Evolutionary conservation across 2,329 filamentous ascomycete species (phyloP).

Genomic region (Fusarium sp.): DNA sequence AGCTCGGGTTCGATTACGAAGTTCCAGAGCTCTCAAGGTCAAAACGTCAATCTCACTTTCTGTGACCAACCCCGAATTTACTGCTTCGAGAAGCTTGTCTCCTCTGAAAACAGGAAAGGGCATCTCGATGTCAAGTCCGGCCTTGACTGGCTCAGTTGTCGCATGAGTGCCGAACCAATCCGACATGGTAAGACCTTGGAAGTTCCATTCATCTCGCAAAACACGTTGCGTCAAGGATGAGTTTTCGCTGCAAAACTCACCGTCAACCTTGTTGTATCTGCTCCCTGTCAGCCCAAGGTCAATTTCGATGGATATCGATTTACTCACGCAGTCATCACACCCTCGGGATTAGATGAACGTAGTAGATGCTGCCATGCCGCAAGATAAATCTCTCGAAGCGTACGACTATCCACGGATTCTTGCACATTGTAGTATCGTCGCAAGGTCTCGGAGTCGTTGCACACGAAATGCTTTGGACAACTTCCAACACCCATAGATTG

Average conservation of each 20-base stretch:
- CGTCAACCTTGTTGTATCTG: slow-evolving; percentile 41
- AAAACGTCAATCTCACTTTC: slow-evolving; percentile 14
- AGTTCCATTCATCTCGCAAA: slow-evolving; percentile 30
- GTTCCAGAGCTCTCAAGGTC: slow-evolving; percentile 5
- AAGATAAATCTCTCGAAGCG: slow-evolving; percentile 35
- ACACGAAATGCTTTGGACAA: slow-evolving; percentile 34
- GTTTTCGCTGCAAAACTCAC: slow-evolving; percentile 21
- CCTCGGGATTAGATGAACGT: slow-evolving; percentile 18
- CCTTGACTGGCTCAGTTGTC: slow-evolving; percentile 9
- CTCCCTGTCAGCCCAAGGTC: not conserved
- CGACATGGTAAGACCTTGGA: slow-evolving; percentile 33
- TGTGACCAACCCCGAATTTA: not conserved
- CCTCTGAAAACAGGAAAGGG: slow-evolving; percentile 33
- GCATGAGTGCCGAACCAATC: slow-evolving; percentile 41
- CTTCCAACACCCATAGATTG: slow-evolving; percentile 23
- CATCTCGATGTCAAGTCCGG: slow-evolving; percentile 38
- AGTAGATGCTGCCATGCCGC: slow-evolving; percentile 36
- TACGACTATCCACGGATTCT: slow-evolving; percentile 7
- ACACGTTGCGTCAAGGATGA: not conserved
- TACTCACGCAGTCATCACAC: slow-evolving; percentile 39
- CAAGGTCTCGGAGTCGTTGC: slow-evolving; percentile 32
- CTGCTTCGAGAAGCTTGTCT: slow-evolving; percentile 13
- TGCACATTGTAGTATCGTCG: slow-evolving; percentile 32
- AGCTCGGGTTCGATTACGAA: slow-evolving; percentile 19
- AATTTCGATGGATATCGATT: fast-evolving